Base-by-base conservation (phyloP, 108 stramenopile species). In the Ochromonas danica region DNA sequence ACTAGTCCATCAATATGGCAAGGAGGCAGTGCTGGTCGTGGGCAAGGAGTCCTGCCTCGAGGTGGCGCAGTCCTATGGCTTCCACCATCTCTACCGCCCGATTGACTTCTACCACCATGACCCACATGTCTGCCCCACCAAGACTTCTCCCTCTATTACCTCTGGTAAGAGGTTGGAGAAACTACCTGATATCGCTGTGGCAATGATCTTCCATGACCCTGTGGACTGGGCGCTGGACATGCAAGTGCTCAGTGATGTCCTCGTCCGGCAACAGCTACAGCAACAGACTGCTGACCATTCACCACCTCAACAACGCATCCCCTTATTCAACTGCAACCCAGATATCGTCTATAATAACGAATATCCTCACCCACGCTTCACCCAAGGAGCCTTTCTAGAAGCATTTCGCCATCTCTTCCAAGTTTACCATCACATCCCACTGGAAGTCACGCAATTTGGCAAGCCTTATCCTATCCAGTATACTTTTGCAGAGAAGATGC, bases 371-470 rank as follows among this genome's bases (percentile, higher is more conserved):
- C 83, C 83, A 1, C 83, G 83, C 39, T 43, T 81, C 17, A 79
- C 83, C 27, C 72, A 77, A 30, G 83, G 83, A 0, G 83, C 83
- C 72, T 84, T 84, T 71, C 14, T 75, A 0, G 38, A 75, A 36
- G 43, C 72, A 36, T 30, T 84, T 1, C 14, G 70, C 2, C 0
- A 43, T 31, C 42, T 82, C 22, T 79, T 79, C 67, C 61, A 65
- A 1, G 1, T 39, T 39, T 17, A 27, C 33, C 42, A 60, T 1
- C 74, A 79, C 0, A 1, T 28, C 14, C 36, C 35, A 22, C 62
- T 81, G 3, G 22, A 62, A 38, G 60, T 81, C 39, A 1, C 14
- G 0, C 42, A 33, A 0, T 62, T 62, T n/a, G 83, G 83, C 25
- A 84, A 84, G 61, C 83, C 83, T 31, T 43, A 42, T 28, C 28